These are phyloP conservation scores for Lactarius deliciosus DNA, from an alignment of 768 basidiomycete species.

Conservation along the genomic window DNA sequence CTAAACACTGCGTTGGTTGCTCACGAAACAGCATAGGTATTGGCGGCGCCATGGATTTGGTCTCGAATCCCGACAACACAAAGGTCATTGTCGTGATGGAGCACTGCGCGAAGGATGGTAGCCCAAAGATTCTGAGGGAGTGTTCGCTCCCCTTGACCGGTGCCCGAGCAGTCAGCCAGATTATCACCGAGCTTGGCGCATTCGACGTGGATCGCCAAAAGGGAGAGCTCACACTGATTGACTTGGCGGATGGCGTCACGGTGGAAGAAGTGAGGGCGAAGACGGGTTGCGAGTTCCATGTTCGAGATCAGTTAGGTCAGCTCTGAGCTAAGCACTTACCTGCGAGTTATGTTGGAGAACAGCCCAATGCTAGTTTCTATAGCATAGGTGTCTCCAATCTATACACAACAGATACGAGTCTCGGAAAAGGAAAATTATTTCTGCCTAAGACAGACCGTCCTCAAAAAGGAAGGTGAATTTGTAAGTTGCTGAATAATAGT, in stretches of 20 bases:
- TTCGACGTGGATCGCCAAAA: constrained; percentile 81
- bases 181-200: constrained; percentile 90
- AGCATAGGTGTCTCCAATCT: too few relatives aligned
- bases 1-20: background rate
- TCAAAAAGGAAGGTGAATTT: too few relatives aligned
- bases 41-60: constrained; percentile 95
- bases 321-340: constrained; percentile 35
- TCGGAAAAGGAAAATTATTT: too few relatives aligned
- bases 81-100: constrained; percentile 91
- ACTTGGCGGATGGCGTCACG: constrained; percentile 81
- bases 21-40: constrained; percentile 55
- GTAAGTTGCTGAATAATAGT: too few relatives aligned
- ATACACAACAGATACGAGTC: too few relatives aligned
- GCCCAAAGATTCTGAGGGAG: constrained; percentile 80
- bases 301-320: constrained; percentile 49
- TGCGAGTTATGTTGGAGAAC: background rate
- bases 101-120: constrained; percentile 86
- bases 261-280: constrained; percentile 83
- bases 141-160: constrained; percentile 89
- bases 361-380: too few relatives aligned
- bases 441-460: too few relatives aligned
- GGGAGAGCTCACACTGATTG: constrained; percentile 72
- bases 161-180: constrained; percentile 81
- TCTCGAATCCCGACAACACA: constrained; percentile 94
- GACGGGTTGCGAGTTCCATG: constrained; percentile 82